phyloP scores from a whole-genome alignment of 2,329 filamentous ascomycete genomes.

The Fusarium verticillioides region DNA sequence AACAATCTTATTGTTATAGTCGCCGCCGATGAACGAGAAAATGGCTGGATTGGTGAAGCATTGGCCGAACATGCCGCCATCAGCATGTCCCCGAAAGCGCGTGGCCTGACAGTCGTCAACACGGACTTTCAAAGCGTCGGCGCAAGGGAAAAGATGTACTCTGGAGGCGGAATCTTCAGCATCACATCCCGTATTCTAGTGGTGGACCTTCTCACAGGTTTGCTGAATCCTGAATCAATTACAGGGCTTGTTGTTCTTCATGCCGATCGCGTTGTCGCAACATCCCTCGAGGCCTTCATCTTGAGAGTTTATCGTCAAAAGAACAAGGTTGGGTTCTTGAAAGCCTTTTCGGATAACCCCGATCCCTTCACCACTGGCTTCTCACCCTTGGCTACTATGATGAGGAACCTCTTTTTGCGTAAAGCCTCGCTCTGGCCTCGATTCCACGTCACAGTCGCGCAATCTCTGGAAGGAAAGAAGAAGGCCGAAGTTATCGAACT shows the following conservation, averaged over 20 bases:
- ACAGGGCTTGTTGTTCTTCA: conserved; percentile 90
- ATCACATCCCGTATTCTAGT: conserved; percentile 96
- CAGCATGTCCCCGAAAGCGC: conserved; percentile 82
- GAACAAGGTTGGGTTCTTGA: conserved; percentile 93
- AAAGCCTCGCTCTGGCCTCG: conserved; percentile 92
- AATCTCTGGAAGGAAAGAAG: conserved; percentile 88
- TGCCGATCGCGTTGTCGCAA: conserved; percentile 86
- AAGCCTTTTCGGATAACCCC: conserved; percentile 94
- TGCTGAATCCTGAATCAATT: conserved; percentile 84
- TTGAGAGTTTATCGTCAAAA: conserved; percentile 92
- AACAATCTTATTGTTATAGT: conserved; percentile 92
- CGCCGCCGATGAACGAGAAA: conserved; percentile 91
- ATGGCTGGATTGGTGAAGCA: conserved; percentile 96
- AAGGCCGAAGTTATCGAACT: conserved; percentile 98
- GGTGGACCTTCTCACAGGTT: conserved; percentile 87
- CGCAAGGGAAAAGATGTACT: conserved; percentile 91
- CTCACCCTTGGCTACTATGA: conserved; percentile 86
- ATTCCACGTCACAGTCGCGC: conserved; percentile 90
- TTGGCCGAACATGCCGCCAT: conserved; percentile 95
- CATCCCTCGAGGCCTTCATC: conserved; percentile 94
- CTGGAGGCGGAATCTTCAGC: conserved; percentile 89
- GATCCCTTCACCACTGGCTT: conserved; percentile 92
- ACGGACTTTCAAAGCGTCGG: conserved; percentile 92
- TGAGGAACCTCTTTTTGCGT: conserved; percentile 87
- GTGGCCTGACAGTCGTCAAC: conserved; percentile 91